Conservation (phyloP, 2,329 filamentous ascomycete species). For the Phialophora verrucosa region DNA sequence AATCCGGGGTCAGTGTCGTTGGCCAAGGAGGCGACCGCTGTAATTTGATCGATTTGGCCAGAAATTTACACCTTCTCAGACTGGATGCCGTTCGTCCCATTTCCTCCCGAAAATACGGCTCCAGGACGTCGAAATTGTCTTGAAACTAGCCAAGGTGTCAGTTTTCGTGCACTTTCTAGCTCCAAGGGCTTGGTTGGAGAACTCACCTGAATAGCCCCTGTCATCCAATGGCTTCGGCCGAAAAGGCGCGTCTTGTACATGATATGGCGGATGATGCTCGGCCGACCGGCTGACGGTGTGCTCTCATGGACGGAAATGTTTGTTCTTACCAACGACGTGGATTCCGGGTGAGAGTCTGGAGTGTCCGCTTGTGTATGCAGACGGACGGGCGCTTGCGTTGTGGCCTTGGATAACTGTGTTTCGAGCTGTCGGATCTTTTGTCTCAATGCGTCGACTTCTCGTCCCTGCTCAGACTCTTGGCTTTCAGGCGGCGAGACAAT, state of each 20-base stretch:
- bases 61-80: not conserved
- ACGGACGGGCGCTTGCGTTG: too few relatives aligned
- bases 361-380: too few relatives aligned
- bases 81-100: not conserved
- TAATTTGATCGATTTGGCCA: not conserved
- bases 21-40: not conserved
- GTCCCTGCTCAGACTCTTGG: too few relatives aligned
- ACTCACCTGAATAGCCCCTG: not conserved
- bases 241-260: not conserved
- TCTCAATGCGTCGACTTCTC: too few relatives aligned
- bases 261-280: too few relatives aligned
- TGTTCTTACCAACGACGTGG: too few relatives aligned
- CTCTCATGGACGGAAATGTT: too few relatives aligned
- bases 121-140: not conserved
- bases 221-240: not conserved
- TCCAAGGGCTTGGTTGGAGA: not conserved
- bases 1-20: not conserved
- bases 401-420: too few relatives aligned
- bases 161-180: not conserved
- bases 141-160: not conserved
- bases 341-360: too few relatives aligned
- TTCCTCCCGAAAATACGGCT: not conserved
- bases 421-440: too few relatives aligned
- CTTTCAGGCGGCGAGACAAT: too few relatives aligned
- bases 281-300: too few relatives aligned